Conservation (phyloP, 495 filamentous ascomycete species). For the Filosporella fistucella region DNA sequence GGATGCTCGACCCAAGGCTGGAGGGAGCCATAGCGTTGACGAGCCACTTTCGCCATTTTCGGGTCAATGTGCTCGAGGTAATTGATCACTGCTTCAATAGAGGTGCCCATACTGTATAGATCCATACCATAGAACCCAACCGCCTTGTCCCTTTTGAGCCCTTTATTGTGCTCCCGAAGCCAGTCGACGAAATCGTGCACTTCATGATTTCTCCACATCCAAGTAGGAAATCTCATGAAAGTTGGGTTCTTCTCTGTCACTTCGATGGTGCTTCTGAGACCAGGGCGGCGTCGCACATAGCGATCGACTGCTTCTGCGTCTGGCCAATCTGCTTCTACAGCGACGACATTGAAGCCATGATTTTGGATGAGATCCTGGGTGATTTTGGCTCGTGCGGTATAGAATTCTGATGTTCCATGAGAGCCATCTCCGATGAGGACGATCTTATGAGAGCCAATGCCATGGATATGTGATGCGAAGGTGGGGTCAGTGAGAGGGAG, state of each 20-base stretch:
- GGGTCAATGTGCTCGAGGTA: constrained; percentile 49
- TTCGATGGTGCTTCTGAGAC: no score
- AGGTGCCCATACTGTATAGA: no score
- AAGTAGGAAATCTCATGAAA: constrained; percentile 53
- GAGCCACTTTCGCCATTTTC: constrained; percentile 38
- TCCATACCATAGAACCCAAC: no score
- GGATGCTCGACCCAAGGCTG: constrained; percentile 50
- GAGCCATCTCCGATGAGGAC: constrained; percentile 53
- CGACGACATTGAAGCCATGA: constrained; percentile 53
- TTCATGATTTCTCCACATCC: constrained; percentile 60
- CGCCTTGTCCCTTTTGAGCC: no score
- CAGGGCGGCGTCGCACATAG: constrained; percentile 47
- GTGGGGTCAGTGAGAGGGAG: no score
- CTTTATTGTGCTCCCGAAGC: no score
- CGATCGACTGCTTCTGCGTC: constrained; percentile 52
- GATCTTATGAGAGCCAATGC: constrained; percentile 25
- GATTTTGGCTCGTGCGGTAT: constrained; percentile 48
- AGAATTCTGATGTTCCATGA: constrained; percentile 59
- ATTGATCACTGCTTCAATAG: constrained; percentile 46
- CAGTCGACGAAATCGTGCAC: constrained; percentile 54
- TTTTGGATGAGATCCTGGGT: constrained; percentile 46
- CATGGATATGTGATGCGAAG: background rate
- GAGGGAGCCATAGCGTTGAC: constrained; percentile 41
- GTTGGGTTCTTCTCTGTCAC: constrained; percentile 33
- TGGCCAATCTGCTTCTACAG: constrained; percentile 57